phyloP scores from a whole-genome alignment of 495 filamentous ascomycete genomes.

The Trichoderma gamsii region DNA sequence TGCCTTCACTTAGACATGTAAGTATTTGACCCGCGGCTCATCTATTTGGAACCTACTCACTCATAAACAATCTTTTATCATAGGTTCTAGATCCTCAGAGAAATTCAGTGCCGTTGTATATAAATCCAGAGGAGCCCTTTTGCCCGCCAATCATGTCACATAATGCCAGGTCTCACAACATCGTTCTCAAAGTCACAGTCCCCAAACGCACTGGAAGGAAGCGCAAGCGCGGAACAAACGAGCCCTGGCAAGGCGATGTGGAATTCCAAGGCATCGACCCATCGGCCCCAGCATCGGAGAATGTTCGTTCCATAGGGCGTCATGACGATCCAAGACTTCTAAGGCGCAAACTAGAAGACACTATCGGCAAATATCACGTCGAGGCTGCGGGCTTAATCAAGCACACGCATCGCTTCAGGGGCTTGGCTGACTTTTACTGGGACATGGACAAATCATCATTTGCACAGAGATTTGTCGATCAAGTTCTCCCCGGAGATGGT shows the following conservation, averaged over 20 bases:
- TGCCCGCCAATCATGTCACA: slow-evolving; percentile 67
- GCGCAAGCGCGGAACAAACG: slow-evolving; percentile 65
- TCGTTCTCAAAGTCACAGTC: slow-evolving; percentile 79
- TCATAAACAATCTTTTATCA: background rate
- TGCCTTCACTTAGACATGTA: slow-evolving; percentile 60
- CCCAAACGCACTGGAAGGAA: slow-evolving; percentile 83
- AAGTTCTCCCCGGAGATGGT: slow-evolving; percentile 61
- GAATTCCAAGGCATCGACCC: slow-evolving; percentile 21
- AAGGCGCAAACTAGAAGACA: slow-evolving; percentile 64
- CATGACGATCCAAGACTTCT: slow-evolving; percentile 43
- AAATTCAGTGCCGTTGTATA: slow-evolving; percentile 53
- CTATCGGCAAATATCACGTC: slow-evolving; percentile 59
- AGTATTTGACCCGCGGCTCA: slow-evolving; percentile 21
- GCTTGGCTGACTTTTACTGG: slow-evolving; percentile 67
- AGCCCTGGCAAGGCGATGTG: slow-evolving; percentile 48
- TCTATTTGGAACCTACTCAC: background rate
- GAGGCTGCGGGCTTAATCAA: slow-evolving; percentile 67
- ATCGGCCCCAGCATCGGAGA: slow-evolving; percentile 14
- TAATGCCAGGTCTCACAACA: slow-evolving; percentile 63
- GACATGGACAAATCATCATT: slow-evolving; percentile 57
- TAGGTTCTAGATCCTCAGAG: slow-evolving; percentile 35
- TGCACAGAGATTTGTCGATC: slow-evolving; percentile 56
- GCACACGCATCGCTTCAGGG: slow-evolving; percentile 81
- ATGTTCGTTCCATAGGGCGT: slow-evolving; percentile 34
- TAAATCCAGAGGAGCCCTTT: slow-evolving; percentile 72